Percentiles rank a stretch among this genome's conserved stretches.
phyloP scores from a whole-genome alignment of 805 yeast genomes.

The Zygoascus tannicola region DNA sequence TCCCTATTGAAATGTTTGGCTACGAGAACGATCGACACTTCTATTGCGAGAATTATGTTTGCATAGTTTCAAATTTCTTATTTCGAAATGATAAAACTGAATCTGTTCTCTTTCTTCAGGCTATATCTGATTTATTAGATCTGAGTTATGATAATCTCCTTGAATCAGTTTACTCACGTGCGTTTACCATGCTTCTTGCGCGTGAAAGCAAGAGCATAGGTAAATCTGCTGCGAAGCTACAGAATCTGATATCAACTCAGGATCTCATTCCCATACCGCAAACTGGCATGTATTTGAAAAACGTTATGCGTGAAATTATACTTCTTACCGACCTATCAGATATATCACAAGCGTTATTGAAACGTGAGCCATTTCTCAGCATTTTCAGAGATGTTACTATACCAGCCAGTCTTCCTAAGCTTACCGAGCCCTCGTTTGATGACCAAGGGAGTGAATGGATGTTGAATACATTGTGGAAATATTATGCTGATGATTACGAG shows the following conservation, averaged over 20 bases:
- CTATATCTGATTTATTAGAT: neutral
- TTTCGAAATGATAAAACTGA: neutral
- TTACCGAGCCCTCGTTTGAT: neutral
- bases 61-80: neutral
- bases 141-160: neutral
- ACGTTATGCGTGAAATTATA: neutral
- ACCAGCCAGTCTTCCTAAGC: neutral
- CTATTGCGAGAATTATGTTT: neutral
- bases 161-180: neutral
- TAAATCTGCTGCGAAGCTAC: neutral
- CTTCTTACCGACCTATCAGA: neutral
- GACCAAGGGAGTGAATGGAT: neutral
- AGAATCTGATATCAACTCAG: neutral
- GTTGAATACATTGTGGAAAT: neutral
- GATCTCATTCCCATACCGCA: neutral
- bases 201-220: neutral
- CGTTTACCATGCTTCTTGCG: neutral
- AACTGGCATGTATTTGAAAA: neutral
- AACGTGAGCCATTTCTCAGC: neutral
- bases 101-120: neutral
- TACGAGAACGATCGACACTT: neutral
- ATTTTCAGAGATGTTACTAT: neutral
- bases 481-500: neutral
- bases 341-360: neutral
- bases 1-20: constrained; percentile 1